Evolutionary conservation across 2,329 filamentous ascomycete species (phyloP), one percentile per base, ranked within the genome.

Genomic region (Coniosporium tulheliwenetii): DNA sequence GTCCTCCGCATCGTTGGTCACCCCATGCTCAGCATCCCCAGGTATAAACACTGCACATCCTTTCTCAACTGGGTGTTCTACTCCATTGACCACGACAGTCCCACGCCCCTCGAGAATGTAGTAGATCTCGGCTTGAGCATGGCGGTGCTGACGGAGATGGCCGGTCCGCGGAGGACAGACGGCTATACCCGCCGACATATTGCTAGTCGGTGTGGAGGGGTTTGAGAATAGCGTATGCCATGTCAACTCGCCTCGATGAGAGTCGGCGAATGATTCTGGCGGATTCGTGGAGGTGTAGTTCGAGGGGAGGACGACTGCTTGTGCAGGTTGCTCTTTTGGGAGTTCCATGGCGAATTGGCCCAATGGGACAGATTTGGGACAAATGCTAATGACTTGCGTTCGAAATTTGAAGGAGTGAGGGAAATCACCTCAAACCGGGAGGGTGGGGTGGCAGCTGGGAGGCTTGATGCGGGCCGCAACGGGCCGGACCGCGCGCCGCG

Each of bases 71-170:
- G 38, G 40, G 39, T 58, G 46, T 15, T 56, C 50, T 5, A 46
- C 39, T 3, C 58, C 61, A 37, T 66, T 58, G 12, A 67, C 57
- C 0, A 47, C 53, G 2, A 66, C 52, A 7, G 59, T 46, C 0
- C 60, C 64, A 0, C 43, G 48, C 0, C 64, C 64, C 0, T 54
- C 44, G 0, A 59, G 50, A 13, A 68, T 49, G 40, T 66, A 52
- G 39, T 67, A 68, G 1, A 67, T 53, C 46, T 67, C 64, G 0
- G 64, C 57, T 32, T 67, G 63, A 3, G 43, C 35, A 40, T 67
- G 64, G 0, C 59, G 53, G 45, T 68, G 64, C 1, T 46, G 44
- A 35, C 55, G 57, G 5, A 65, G 48, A 41, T 58, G 49, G 7
- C 63, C 63, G 7, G 47, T 53, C 5, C 38, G 36, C 1, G 54